These are phyloP conservation scores for Colletotrichum tropicicola DNA, from an alignment of 2,329 filamentous ascomycete genomes.

Conservation along the genomic window DNA sequence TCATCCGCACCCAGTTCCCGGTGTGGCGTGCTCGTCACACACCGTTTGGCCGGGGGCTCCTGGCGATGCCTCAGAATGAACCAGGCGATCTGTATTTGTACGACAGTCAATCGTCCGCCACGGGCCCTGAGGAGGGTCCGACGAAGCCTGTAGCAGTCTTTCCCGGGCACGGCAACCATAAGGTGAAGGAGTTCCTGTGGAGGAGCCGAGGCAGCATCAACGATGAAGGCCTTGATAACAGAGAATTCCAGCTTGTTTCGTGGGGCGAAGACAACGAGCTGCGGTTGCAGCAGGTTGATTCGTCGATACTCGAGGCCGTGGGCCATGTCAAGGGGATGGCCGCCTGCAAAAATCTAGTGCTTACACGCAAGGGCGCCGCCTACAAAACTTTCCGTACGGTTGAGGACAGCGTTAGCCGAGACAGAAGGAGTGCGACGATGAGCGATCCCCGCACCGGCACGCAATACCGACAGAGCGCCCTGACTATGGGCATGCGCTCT, in stretches of 20 bases:
- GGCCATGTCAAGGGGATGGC: constrained; percentile 77
- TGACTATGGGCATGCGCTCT: constrained; percentile 54
- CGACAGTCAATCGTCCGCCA: constrained; percentile 65
- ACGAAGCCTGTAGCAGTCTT: constrained; percentile 66
- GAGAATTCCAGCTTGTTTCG: constrained; percentile 92
- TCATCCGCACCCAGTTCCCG: constrained; percentile 85
- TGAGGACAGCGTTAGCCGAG: constrained; percentile 64
- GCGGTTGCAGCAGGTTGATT: constrained; percentile 78
- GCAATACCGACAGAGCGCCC: constrained; percentile 52
- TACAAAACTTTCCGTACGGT: constrained; percentile 88
- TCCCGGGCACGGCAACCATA: constrained; percentile 68
- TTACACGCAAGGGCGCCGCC: constrained; percentile 83
- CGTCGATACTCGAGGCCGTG: constrained; percentile 71
- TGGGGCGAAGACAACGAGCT: constrained; percentile 91
- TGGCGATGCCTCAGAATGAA: constrained; percentile 92
- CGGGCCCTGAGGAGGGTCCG: constrained; percentile 52
- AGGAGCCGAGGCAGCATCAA: constrained; percentile 75
- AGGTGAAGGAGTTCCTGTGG: constrained; percentile 94
- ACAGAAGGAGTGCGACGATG: constrained; percentile 69
- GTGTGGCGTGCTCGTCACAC: constrained; percentile 93
- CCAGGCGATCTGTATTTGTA: constrained; percentile 88
- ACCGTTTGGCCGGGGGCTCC: constrained; percentile 84
- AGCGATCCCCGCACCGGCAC: constrained; percentile 61
- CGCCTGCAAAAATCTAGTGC: constrained; percentile 70
- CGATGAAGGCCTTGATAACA: constrained; percentile 76